A percentile compares a stretch with the other conserved stretches of the same genome.
Evolutionary conservation across 768 basidiomycete genomes (phyloP).

Genomic region (Scleroderma bovista): DNA sequence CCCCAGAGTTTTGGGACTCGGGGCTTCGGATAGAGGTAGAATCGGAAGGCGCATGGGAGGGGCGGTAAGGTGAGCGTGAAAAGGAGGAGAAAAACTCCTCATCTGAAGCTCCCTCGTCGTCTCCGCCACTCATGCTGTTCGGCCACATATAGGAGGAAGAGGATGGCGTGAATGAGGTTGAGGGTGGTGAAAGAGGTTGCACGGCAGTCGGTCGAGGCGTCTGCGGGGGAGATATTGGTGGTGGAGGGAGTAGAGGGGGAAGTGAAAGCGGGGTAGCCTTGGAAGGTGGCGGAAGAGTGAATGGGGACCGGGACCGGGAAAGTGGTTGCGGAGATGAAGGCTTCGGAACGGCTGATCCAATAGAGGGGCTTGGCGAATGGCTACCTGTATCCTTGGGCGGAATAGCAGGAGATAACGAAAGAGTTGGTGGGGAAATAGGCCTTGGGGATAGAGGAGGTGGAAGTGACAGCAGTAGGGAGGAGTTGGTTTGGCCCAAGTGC

Average conservation of each 20-base stretch:
- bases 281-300: constrained; percentile 20
- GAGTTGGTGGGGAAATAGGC: constrained; percentile 21
- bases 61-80: constrained; percentile 25
- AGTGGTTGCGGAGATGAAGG: constrained; percentile 14
- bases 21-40: constrained; percentile 21
- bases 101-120: constrained; percentile 25
- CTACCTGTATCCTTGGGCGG: constrained; percentile 1
- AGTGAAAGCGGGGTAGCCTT: constrained; percentile 18
- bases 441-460: constrained; percentile 25
- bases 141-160: constrained; percentile 4
- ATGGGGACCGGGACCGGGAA: constrained; percentile 14
- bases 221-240: constrained; percentile 26
- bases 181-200: constrained; percentile 1
- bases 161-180: constrained; percentile 6
- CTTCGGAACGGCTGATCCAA: constrained; percentile 9
- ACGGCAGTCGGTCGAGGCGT: constrained; percentile 22
- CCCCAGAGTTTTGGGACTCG: constrained; percentile 16
- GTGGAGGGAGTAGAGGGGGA: constrained; percentile 26
- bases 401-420: constrained; percentile 10
- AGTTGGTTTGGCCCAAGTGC: background rate
- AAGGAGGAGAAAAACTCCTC: constrained; percentile 52
- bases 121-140: background rate
- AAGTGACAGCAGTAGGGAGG: constrained; percentile 9
- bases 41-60: constrained; percentile 17
- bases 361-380: constrained; percentile 1